These are phyloP conservation scores for Ajuga reptans DNA, from an alignment of 305 asterid species.

Conservation along the genomic window DNA sequence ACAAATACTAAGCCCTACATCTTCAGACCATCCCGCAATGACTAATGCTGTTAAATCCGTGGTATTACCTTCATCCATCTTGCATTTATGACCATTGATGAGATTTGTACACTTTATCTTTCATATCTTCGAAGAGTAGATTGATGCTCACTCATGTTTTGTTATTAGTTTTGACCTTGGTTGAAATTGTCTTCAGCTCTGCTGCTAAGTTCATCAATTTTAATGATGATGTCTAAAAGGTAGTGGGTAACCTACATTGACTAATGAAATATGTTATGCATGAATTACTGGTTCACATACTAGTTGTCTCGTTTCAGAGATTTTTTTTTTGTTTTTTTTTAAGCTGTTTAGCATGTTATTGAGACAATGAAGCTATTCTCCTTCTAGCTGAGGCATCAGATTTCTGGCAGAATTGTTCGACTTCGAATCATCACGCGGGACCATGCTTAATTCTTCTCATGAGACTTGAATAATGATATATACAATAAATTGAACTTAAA, in stretches of 20 bases:
- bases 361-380: not conserved
- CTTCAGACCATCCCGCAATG: constrained; percentile 42
- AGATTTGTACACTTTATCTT: constrained; percentile 17
- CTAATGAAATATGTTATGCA: not conserved
- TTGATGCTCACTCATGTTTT: constrained; percentile 1
- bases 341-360: not conserved
- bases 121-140: not conserved
- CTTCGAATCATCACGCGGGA: not conserved
- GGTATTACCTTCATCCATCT: constrained; percentile 34
- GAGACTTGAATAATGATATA: not conserved
- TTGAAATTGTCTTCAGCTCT: not conserved
- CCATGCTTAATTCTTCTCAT: not conserved
- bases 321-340: not conserved
- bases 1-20: constrained; percentile 33
- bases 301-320: not conserved
- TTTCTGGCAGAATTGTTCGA: not conserved
- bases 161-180: not conserved
- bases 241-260: not conserved
- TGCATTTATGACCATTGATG: constrained; percentile 15
- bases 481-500: not conserved
- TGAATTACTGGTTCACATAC: not conserved
- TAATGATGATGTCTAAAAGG: not conserved
- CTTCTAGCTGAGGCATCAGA: not conserved
- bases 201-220: not conserved
- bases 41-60: constrained; percentile 41